These are phyloP conservation scores for Talaromyces rugulosus DNA, from an alignment of 2,329 filamentous ascomycete genomes.

Conservation along the genomic window DNA sequence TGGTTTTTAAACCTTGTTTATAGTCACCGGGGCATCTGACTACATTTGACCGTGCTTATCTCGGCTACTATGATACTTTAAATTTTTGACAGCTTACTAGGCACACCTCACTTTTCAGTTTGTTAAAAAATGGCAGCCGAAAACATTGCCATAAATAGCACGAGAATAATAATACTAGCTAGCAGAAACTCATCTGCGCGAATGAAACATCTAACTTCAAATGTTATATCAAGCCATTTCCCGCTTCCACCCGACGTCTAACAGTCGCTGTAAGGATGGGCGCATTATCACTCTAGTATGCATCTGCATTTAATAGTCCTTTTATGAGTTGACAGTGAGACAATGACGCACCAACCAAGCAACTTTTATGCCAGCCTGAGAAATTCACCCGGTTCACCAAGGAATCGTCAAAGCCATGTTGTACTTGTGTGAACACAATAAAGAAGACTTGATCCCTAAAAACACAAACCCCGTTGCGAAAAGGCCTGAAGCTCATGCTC, in stretches of 20 bases:
- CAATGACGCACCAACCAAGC: neutral
- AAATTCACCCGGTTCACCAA: neutral
- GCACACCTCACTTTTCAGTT: too few relatives aligned
- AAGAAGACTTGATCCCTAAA: neutral
- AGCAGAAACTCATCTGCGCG: neutral
- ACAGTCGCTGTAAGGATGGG: neutral
- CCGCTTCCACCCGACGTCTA: neutral
- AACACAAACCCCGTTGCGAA: neutral
- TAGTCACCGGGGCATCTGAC: neutral
- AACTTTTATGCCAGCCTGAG: neutral
- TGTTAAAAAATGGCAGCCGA: too few relatives aligned
- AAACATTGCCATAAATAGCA: neutral
- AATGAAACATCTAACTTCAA: neutral
- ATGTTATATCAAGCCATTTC: neutral
- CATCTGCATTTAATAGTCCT: neutral
- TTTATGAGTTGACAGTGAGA: neutral
- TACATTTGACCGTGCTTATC: neutral
- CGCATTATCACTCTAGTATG: neutral
- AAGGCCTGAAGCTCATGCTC: neutral
- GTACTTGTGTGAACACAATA: neutral
- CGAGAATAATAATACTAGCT: neutral
- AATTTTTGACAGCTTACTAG: too few relatives aligned
- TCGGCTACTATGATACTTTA: neutral
- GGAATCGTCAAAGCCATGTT: neutral
- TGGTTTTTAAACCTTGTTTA: neutral